These are phyloP conservation scores for Alloteropsis semialata DNA, from an alignment of 176 grass and related monocot genomes.

Conservation along the genomic window DNA sequence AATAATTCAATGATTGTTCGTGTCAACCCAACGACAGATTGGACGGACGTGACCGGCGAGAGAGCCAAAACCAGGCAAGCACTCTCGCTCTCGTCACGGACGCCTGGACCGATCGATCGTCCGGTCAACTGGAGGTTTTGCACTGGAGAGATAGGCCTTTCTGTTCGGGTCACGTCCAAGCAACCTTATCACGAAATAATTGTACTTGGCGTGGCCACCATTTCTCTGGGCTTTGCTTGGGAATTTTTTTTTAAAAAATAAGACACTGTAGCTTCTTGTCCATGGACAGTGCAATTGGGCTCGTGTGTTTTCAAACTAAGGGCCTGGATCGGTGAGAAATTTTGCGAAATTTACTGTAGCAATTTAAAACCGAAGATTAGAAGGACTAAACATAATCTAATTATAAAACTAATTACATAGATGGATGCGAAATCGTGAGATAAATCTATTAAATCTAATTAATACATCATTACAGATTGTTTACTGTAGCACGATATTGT, in stretches of 20 bases:
- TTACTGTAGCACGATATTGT: too few species aligned
- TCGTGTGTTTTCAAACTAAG: neutral
- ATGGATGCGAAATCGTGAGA: too few species aligned
- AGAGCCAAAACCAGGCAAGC: neutral
- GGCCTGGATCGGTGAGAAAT: too few species aligned
- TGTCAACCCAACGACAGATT: neutral
- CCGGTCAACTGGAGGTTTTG: neutral
- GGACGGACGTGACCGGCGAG: neutral
- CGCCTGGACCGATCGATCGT: neutral
- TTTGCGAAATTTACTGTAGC: too few species aligned
- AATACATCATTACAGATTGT: too few species aligned
- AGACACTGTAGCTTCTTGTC: neutral
- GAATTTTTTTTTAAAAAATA: too few species aligned
- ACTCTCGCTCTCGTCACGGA: constrained; percentile 23
- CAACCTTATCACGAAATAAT: constrained; percentile 25
- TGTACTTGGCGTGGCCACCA: neutral
- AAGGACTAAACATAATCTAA: too few species aligned
- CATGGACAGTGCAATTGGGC: neutral
- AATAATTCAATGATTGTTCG: neutral
- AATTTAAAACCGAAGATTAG: too few species aligned
- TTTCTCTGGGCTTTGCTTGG: neutral
- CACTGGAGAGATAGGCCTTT: neutral
- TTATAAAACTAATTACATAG: too few species aligned
- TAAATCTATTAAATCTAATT: too few species aligned
- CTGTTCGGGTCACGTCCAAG: constrained; percentile 9